Base-by-base conservation (phyloP, 306 rosid genomes). In the Trifolium pratense region DNA sequence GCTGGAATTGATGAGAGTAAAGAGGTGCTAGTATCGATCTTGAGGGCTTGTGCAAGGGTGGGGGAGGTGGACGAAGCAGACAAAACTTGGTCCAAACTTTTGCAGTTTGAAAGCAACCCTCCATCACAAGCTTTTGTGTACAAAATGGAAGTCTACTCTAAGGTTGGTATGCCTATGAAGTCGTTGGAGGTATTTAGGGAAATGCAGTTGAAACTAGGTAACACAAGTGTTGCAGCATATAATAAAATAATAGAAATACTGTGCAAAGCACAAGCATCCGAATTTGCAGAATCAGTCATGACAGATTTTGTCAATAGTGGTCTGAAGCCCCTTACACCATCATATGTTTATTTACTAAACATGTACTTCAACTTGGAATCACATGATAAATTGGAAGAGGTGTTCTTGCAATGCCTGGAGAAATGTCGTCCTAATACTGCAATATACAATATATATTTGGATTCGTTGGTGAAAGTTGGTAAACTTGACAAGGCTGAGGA, bases 101-200 rank as follows among this genome's bases (percentile, higher is more conserved):
- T 77, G 62, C 37, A 4, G 68, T 85, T 79, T 42, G 88, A 85
- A 23, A 76, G 77, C 60, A 73, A 58, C 26, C 77, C 89, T 53
- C 91, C 94, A 23, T 60, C 89, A 53, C 91, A 80, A 59, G 94
- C 92, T 34, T 85, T 81, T 87, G 90, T 91, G 77, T 88, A 93
- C 79, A 88, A 72, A 80, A 93, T 93, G 97, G 98, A 93, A 84
- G 90, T 80, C 72, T 88, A 85, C 80, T 86, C 89, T 23, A 93
- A 83, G 90, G 82, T 72, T 71, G 91, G 92, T 34, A 70, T 83
- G 83, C 98, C 84, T 10, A 78, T 69, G 88, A 91, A 80, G 63
- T 87, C 97, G 51, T 63, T 86, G 71, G 89, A 79, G 73, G 77
- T 88, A 74, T 91, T 91, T 85, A 81, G 88, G 75, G 93, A 88